Evolutionary conservation across 1,284 basidiomycete species (phyloP).

Genomic region (Fomitopsis pinicola): DNA sequence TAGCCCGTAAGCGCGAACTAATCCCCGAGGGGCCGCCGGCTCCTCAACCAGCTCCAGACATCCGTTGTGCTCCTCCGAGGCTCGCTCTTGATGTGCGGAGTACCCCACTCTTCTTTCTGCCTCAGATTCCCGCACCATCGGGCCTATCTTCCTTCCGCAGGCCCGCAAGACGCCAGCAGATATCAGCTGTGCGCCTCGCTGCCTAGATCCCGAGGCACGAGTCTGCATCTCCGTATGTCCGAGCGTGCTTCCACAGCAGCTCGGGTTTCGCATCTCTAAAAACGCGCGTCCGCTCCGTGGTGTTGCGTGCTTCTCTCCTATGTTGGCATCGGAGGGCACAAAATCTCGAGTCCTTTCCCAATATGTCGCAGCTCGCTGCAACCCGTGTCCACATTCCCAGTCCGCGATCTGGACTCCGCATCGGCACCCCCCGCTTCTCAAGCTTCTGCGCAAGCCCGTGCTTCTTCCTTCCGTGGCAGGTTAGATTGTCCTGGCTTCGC

Average conservation of each 20-base stretch:
- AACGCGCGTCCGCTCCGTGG: neutral
- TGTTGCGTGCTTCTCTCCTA: neutral
- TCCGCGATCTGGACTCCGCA: neutral
- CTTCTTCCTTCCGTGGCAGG: neutral
- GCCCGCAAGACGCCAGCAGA: neutral
- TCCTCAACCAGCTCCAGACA: neutral
- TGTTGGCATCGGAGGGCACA: neutral
- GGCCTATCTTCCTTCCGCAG: neutral
- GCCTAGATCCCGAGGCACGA: neutral
- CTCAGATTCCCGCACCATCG: neutral
- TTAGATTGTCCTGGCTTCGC: neutral
- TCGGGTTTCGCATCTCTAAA: neutral
- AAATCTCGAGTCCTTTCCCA: neutral
- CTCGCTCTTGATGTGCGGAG: neutral
- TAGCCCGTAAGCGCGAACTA: neutral
- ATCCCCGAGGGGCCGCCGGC: neutral
- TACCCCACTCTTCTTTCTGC: neutral
- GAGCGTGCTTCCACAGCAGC: neutral
- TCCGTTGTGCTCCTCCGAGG: neutral
- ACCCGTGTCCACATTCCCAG: neutral
- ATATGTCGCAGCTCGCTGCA: neutral
- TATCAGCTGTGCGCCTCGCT: neutral
- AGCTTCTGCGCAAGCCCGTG: neutral
- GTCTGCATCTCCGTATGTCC: neutral
- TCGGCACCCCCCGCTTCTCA: neutral